Evolutionary conservation across 2,329 filamentous ascomycete genomes (phyloP).

Genomic region (Aspergillus sp.): DNA sequence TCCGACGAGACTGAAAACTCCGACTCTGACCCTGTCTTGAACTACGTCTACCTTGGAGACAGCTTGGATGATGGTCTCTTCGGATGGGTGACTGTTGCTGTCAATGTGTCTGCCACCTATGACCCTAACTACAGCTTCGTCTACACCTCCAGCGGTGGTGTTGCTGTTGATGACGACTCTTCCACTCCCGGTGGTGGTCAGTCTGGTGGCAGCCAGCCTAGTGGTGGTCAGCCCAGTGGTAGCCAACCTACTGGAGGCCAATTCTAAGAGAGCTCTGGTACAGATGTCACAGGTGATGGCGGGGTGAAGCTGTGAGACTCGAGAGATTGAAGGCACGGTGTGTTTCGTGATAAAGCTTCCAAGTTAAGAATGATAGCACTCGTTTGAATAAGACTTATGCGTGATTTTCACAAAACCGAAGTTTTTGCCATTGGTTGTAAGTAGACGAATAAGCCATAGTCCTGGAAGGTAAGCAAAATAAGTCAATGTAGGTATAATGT

Average conservation of each 20-base stretch:
- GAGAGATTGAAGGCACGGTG: not conserved
- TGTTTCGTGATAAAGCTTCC: not conserved
- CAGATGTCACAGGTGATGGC: not conserved
- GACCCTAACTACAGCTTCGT: slow-evolving; percentile 12
- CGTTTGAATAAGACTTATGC: not conserved
- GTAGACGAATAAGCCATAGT: not conserved
- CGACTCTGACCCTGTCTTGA: slow-evolving; percentile 19
- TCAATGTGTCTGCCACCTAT: slow-evolving; percentile 18
- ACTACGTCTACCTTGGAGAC: slow-evolving; percentile 20
- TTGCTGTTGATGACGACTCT: slow-evolving; percentile 3
- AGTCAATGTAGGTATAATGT: not conserved
- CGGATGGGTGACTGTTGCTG: slow-evolving; percentile 20
- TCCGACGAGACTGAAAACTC: slow-evolving; percentile 18
- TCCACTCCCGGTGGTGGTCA: not conserved
- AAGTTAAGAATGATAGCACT: not conserved
- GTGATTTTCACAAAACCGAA: not conserved
- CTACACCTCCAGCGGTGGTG: slow-evolving; percentile 6
- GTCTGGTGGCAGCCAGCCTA: not conserved
- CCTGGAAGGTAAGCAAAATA: not conserved
- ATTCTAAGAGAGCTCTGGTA: not conserved
- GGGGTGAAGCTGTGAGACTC: not conserved
- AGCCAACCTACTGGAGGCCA: not conserved
- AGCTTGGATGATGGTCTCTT: slow-evolving; percentile 17
- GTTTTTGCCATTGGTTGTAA: not conserved
- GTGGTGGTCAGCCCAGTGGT: not conserved